Evolutionary conservation across 2,329 filamentous ascomycete species (phyloP), one percentile per base, ranked within the genome.

Genomic region (Davidsoniella australis): DNA sequence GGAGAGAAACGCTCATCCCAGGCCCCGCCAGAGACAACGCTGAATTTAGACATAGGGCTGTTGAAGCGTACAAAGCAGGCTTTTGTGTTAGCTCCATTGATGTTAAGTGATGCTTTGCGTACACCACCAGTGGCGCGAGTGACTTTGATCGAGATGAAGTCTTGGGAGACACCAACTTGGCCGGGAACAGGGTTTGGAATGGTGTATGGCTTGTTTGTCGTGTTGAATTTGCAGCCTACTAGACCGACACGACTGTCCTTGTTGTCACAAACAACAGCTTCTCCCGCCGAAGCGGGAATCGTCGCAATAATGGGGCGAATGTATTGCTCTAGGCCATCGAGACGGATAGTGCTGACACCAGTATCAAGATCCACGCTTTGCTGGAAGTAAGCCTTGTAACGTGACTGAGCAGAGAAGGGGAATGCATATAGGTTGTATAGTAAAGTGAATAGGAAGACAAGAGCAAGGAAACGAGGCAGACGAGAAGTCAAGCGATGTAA

Each of bases 341-440:
- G 67, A 33, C 76, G 77, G 39, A 88, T 82, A 2, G 66, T 68
- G 55, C 86, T 85, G 12, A 71, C 66, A n/a, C 80, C 79, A 3
- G 71, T 76, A 55, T 85, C 82, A 8, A 94, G 72, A 56, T 94
- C 76, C 44, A 95, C 69, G 8, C 75, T 75, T 61, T 98, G 88
- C 45, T 84, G 69, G 62, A 96, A 95, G 63, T 80, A 93, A 44
- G 89, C 71, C 63, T 96, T 96, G 62, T 94, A 77, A 37, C 85
- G 76, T 60, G 80, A 83, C 52, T 78, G 72, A 18, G 75, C 66
- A 0, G 85, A 91, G 64, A 96, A 96, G 0, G 91, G 91, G 62
- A 94, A 95, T 1, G 84, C 85, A 2, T 76, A 66, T 4, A 95
- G 73, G 59, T 93, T 94, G 68, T 94, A 96, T 50, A 88, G 73